Conservation (phyloP, 2,329 filamentous ascomycete genomes). For the Xylariaceae sp. region DNA sequence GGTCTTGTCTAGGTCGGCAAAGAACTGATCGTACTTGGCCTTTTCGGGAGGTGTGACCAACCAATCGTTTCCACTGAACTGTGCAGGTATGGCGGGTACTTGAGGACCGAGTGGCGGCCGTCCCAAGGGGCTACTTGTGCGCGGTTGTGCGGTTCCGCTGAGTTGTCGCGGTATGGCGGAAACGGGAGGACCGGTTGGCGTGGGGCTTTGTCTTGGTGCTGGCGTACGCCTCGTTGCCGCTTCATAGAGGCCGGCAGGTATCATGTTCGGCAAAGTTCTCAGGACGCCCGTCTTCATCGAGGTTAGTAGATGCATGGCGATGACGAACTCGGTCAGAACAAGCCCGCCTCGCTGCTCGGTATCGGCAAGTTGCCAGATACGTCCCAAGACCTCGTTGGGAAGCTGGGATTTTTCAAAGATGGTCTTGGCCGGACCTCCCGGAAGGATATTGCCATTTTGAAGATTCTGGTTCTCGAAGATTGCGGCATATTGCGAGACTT, state of each 20-base stretch:
- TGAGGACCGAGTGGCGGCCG: constrained; percentile 46
- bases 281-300: constrained; percentile 84
- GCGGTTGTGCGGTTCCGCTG: constrained; percentile 63
- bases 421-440: constrained; percentile 81
- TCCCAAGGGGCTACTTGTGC: constrained; percentile 57
- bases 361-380: constrained; percentile 93
- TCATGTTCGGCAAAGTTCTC: constrained; percentile 70
- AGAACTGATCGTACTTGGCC: constrained; percentile 80
- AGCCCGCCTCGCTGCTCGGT: constrained; percentile 87
- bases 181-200: constrained; percentile 51
- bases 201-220: constrained; percentile 46
- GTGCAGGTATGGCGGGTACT: constrained; percentile 31
- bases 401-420: constrained; percentile 93
- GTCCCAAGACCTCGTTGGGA: constrained; percentile 85
- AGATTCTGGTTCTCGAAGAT: constrained; percentile 87
- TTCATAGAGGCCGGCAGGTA: constrained; percentile 85
- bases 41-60: constrained; percentile 80
- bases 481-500: constrained; percentile 82
- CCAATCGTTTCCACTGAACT: constrained; percentile 63
- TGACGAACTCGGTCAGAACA: constrained; percentile 87
- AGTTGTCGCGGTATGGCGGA: constrained; percentile 78
- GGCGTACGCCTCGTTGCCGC: constrained; percentile 70
- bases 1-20: constrained; percentile 74
- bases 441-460: constrained; percentile 66
- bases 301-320: constrained; percentile 95